Evolutionary conservation across 78 protist genomes (phyloP), one percentile per base, ranked within the genome.

Genomic region (Planoprotostelium fungivorum): DNA sequence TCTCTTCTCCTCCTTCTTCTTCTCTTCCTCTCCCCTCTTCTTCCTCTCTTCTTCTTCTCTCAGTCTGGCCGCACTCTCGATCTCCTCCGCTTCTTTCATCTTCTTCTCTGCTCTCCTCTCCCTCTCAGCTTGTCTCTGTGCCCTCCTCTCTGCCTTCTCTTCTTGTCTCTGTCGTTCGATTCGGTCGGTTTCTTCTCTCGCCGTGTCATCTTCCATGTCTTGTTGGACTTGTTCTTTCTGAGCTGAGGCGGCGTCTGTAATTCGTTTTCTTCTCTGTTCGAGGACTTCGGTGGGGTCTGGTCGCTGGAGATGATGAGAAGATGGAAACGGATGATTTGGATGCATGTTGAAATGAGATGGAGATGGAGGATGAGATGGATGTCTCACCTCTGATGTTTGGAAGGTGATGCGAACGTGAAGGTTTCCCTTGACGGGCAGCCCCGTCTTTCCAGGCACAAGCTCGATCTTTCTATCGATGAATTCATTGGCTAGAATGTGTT

Each of bases 1-100:
- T 29, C 29, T 73, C 35, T 28, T 86, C 88, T 86, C 1, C 88
- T 86, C 38, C 88, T 86, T 28, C 35, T 28, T 86, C 88, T 1
- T 0, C 88, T 25, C 28, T 28, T 86, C 28, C 29, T 0, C 25
- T 5, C 38, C 23, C 38, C 35, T 51, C 73, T 51, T 5, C 73
- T 16, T 51, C 73, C 73, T 51, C 73, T 51, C 73, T 16, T 51
- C 73, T 51, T 51, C 73, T 51, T 51, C 73, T 51, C 16, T 51
- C 73, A 25, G 31, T 51, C 73, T 51, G 73, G 73, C 73, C 16
- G 5, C 73, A 5, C 16, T 51, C 16, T 51, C 31, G 5, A 5
- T 51, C 16, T 16, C 16, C 73, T 51, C 73, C 16, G 5, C 73
- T 51, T 51, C 73, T 51, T 51, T 16, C 16, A 5, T 51, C 31